Base-by-base conservation (phyloP, 1,284 basidiomycete genomes). In the Wallemia mellicola region DNA sequence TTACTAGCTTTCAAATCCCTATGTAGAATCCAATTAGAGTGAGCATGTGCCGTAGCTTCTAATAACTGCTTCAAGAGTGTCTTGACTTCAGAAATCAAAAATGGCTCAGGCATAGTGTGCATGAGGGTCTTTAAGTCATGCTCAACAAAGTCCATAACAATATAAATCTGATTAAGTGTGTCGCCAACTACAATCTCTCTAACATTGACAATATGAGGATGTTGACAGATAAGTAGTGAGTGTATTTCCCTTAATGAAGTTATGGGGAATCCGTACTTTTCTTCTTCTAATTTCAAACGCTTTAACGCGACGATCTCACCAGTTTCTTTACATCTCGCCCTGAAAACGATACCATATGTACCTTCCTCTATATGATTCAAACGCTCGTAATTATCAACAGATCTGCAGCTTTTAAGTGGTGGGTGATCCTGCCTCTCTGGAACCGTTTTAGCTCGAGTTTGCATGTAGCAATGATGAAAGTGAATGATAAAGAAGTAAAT, bases 141-240 rank as follows among this genome's bases (percentile, higher is more conserved):
- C 71, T 98, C 94, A 68, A 98, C 91, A 68, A 99, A 98, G 67
- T 96, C 92, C 89, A 96, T 96, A 28, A 95, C 91, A 63, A 98
- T 88, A 71, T 89, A 98, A 60, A 96, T 87, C 91, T 98, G 92
- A 63, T 89, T 96, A 66, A 99, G 73, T 1, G 94, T 99, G 65
- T 98, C 91, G n/a, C 94, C 94, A 2, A 99, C 91, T 0, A 98
- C 94, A 25, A 99, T 86, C 68, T 99, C 94, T 57, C 88, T 78
- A 33, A 98, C 83, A 22, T 82, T 78, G 27, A 99, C 92, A 7
- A 99, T 89, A 68, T 96, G 88, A 65, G 94, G 85, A 69, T 98
- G 92, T 63, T 76, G 76, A 68, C 86, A 88, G 5, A 79, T 75
- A 83, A 94, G 89, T 61, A 99, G 77, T 17, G 94, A 83, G 69